phyloP scores from a whole-genome alignment of 768 basidiomycete species.

The Mycena rebaudengoi region DNA sequence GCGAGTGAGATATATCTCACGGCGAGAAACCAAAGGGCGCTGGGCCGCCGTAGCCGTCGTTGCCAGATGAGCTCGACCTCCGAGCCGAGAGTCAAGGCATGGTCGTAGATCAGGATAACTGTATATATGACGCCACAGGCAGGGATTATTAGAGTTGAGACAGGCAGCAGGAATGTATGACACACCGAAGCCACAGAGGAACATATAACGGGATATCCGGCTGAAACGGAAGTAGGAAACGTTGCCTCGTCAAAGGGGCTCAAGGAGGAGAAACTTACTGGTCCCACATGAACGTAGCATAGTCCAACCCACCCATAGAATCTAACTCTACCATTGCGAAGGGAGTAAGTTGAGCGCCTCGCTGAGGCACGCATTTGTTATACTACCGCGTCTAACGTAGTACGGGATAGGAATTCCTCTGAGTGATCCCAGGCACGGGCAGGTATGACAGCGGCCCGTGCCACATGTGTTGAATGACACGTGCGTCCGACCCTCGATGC shows the following conservation, averaged over 20 bases:
- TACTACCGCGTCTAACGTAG: neutral
- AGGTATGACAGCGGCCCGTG: neutral
- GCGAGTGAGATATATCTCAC: slow-evolving; percentile 17
- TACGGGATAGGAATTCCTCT: neutral
- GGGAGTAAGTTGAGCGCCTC: neutral
- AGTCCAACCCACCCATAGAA: slow-evolving; percentile 15
- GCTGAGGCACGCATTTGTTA: neutral
- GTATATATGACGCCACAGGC: neutral
- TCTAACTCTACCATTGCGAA: neutral
- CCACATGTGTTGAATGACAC: neutral
- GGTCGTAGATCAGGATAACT: slow-evolving; percentile 23
- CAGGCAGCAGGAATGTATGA: too few species aligned
- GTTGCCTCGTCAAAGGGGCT: neutral
- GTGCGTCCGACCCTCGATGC: neutral
- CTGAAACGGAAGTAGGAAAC: neutral
- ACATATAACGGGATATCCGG: slow-evolving; percentile 15
- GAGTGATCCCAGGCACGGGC: neutral
- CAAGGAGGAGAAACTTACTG: slow-evolving; percentile 7
- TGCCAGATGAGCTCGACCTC: slow-evolving; percentile 19
- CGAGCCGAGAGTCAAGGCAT: slow-evolving; percentile 6
- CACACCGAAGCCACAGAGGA: slow-evolving; percentile 23
- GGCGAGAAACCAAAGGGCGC: slow-evolving; percentile 10
- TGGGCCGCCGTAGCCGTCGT: neutral
- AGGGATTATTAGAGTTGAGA: neutral
- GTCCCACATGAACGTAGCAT: slow-evolving; percentile 20